These are phyloP conservation scores for Fraxinus greggii DNA, from an alignment of 305 asterid genomes.

Conservation along the genomic window DNA sequence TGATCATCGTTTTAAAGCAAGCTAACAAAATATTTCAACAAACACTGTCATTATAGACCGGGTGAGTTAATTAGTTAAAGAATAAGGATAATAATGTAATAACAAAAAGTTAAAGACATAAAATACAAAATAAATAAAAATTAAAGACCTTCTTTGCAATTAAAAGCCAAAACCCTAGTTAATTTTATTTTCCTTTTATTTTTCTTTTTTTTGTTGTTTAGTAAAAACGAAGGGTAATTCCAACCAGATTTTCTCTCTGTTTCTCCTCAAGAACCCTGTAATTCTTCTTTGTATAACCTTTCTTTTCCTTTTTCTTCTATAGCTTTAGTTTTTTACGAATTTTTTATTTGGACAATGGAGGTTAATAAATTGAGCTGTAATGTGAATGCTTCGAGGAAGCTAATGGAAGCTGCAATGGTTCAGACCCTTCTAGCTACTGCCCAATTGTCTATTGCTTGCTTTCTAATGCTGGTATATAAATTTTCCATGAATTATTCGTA, in stretches of 20 bases:
- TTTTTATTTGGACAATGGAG: constrained; percentile 35
- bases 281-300: neutral
- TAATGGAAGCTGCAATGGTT: constrained; percentile 29
- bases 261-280: neutral
- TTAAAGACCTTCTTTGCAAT: neutral
- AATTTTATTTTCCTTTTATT: neutral
- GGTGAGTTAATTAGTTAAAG: neutral
- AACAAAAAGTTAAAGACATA: neutral
- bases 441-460: constrained; percentile 37
- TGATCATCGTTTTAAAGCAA: neutral
- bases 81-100: neutral
- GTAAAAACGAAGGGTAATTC: neutral
- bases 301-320: neutral
- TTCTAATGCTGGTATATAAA: constrained; percentile 47
- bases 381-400: constrained; percentile 21
- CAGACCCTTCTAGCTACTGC: constrained; percentile 36
- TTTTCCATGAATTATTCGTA: neutral
- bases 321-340: neutral
- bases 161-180: neutral
- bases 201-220: too few relatives aligned
- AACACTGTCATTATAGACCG: neutral
- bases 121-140: neutral
- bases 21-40: neutral
- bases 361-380: constrained; percentile 35
- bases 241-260: neutral